phyloP scores from a whole-genome alignment of 2,329 filamentous ascomycete species.

The Colletotrichum trifolii region DNA sequence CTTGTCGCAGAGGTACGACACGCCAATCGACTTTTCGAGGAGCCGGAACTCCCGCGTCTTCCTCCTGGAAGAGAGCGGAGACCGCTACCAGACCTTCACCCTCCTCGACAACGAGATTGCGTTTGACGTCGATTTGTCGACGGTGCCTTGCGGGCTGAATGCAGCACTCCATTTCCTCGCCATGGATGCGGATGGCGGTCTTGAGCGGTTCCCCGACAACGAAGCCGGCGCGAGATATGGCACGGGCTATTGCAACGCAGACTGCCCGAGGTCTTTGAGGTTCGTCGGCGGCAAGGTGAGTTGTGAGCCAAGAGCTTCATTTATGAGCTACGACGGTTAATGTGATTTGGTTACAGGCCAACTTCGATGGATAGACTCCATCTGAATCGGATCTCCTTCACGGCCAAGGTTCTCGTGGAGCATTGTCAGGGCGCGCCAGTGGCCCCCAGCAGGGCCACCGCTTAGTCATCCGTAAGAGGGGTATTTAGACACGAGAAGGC shows the following conservation, averaged over 20 bases:
- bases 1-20: constrained; percentile 63
- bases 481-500: too few relatives aligned
- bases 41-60: constrained; percentile 64
- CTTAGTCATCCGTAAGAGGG: too few relatives aligned
- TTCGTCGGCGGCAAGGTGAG: constrained; percentile 56
- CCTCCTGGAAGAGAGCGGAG: constrained; percentile 62
- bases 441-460: too few relatives aligned
- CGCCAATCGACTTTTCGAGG: constrained; percentile 54
- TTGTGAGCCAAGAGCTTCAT: neutral
- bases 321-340: neutral
- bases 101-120: constrained; percentile 72
- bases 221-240: constrained; percentile 63
- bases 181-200: constrained; percentile 65
- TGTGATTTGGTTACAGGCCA: constrained; percentile 42
- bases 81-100: constrained; percentile 69
- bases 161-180: constrained; percentile 70
- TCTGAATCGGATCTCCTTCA: constrained; percentile 51
- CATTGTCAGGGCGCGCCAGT: too few relatives aligned
- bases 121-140: constrained; percentile 75
- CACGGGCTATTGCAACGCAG: constrained; percentile 64
- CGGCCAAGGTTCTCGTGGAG: constrained; percentile 59
- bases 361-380: constrained; percentile 56
- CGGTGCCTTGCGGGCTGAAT: constrained; percentile 72
- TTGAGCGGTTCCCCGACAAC: constrained; percentile 55
- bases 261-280: constrained; percentile 57